phyloP scores from a whole-genome alignment of 352 stramenopile species.

The Globisporangium emineosum region DNA sequence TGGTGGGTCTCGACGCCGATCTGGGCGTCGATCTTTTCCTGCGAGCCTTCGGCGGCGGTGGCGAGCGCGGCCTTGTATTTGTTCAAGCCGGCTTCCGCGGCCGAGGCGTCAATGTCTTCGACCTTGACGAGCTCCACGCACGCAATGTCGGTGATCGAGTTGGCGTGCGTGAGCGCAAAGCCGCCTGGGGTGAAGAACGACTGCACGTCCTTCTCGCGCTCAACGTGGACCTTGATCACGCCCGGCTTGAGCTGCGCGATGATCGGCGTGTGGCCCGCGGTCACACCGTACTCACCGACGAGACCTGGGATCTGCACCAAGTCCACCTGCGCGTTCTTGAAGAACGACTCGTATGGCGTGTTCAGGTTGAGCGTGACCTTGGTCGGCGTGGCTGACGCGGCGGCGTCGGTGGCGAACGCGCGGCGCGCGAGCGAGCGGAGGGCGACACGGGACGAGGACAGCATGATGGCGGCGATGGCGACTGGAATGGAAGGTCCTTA shows the following conservation, averaged over 20 bases:
- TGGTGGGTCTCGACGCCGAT: conserved; percentile 95
- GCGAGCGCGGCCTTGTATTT: conserved; percentile 89
- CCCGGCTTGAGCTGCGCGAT: conserved; percentile 97
- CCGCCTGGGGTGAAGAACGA: conserved; percentile 98
- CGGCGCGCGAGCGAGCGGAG: conserved; percentile 54
- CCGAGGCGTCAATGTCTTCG: conserved; percentile 93
- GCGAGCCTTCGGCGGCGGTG: conserved; percentile 76
- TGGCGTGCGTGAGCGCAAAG: conserved; percentile 95
- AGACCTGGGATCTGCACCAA: conserved; percentile 93
- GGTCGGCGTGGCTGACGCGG: conserved; percentile 41
- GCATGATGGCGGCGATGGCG: conserved; percentile 25
- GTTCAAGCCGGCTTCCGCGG: conserved; percentile 86
- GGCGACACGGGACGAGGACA: conserved; percentile 48
- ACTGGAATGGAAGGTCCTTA: conserved; percentile 7
- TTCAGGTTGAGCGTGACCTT: conserved; percentile 87
- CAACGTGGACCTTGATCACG: conserved; percentile 87
- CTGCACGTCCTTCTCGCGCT: conserved; percentile 87
- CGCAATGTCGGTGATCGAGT: conserved; percentile 96
- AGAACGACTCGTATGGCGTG: conserved; percentile 82
- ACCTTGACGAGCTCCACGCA: conserved; percentile 96
- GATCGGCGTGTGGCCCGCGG: conserved; percentile 94
- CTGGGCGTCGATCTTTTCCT: conserved; percentile 92
- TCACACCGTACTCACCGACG: conserved; percentile 97
- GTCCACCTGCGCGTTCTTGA: conserved; percentile 81
- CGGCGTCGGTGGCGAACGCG: conserved; percentile 43